phyloP scores from a whole-genome alignment of 169 alveolate species.

The Cyclospora cayetanensis region DNA sequence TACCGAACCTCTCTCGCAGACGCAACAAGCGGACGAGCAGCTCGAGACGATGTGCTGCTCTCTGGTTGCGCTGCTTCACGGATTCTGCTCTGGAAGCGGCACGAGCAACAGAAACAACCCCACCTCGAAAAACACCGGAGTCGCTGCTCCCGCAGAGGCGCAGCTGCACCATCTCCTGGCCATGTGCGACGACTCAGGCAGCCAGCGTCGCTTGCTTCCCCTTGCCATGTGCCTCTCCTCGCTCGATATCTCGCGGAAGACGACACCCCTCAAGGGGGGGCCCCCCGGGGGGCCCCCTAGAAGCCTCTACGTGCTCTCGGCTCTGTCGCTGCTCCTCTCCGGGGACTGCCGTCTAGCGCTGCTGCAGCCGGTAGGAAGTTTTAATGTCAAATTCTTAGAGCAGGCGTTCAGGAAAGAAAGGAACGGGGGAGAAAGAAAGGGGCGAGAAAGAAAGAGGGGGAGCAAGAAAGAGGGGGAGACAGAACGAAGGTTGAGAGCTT shows the following conservation, averaged over 20 bases:
- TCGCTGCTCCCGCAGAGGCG: conserved; percentile 32
- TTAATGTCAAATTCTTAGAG: no score
- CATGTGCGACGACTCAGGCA: not conserved
- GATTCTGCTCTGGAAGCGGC: conserved; percentile 21
- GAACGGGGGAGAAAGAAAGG: no score
- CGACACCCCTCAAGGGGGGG: not conserved
- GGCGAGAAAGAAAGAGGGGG: no score
- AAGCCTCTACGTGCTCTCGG: not conserved
- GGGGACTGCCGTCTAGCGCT: conserved; percentile 26
- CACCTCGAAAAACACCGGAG: conserved; percentile 20
- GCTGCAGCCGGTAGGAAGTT: conserved; percentile 15
- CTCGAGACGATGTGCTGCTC: not conserved
- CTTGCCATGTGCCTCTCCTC: conserved; percentile 17
- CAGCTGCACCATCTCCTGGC: conserved; percentile 46
- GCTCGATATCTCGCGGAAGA: not conserved
- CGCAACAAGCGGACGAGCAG: no score
- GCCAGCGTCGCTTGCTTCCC: not conserved
- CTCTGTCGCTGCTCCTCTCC: conserved; percentile 6
- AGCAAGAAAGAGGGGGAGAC: no score
- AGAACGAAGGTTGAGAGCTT: no score
- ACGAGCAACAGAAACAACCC: conserved; percentile 39
- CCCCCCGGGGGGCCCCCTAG: not conserved
- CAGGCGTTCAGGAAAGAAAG: no score
- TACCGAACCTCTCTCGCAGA: no score
- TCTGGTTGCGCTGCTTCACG: conserved; percentile 32